Evolutionary conservation across 768 basidiomycete species (phyloP).

Genomic region (Myochromella boudieri): DNA sequence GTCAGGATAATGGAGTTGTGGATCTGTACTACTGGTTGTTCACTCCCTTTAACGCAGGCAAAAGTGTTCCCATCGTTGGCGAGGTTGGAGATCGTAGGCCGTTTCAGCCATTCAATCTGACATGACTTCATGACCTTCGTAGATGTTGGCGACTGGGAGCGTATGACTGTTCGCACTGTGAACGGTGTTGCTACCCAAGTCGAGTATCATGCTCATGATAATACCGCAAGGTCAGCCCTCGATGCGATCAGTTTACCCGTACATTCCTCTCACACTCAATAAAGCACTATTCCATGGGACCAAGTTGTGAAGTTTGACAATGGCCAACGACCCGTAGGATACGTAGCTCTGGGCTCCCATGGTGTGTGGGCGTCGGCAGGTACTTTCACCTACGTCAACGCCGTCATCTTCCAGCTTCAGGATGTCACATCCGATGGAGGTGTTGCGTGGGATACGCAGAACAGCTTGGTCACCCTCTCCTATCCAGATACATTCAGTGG

Average conservation of each 20-base stretch:
- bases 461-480: constrained; percentile 10
- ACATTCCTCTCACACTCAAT: neutral
- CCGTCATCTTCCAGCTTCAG: constrained; percentile 16
- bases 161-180: constrained; percentile 18
- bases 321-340: constrained; percentile 17
- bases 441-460: constrained; percentile 15
- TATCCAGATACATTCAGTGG: constrained; percentile 17
- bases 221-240: constrained; percentile 12
- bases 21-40: constrained; percentile 19
- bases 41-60: constrained; percentile 19
- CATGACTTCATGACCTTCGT: neutral
- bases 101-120: neutral
- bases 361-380: constrained; percentile 19
- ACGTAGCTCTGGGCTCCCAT: constrained; percentile 18
- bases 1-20: constrained; percentile 16
- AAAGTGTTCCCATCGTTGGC: constrained; percentile 13
- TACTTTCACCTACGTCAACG: constrained; percentile 18
- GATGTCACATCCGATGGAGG: constrained; percentile 15
- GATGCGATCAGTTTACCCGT: neutral
- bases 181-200: constrained; percentile 19
- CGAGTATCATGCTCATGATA: constrained; percentile 19
- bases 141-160: constrained; percentile 22
- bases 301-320: constrained; percentile 18
- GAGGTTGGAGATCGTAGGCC: constrained; percentile 18
- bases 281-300: constrained; percentile 17